A percentile compares a stretch with the other conserved stretches of the same genome.
Conservation (phyloP, 2,329 filamentous ascomycete genomes). For the Metarhizium guizhouense region DNA sequence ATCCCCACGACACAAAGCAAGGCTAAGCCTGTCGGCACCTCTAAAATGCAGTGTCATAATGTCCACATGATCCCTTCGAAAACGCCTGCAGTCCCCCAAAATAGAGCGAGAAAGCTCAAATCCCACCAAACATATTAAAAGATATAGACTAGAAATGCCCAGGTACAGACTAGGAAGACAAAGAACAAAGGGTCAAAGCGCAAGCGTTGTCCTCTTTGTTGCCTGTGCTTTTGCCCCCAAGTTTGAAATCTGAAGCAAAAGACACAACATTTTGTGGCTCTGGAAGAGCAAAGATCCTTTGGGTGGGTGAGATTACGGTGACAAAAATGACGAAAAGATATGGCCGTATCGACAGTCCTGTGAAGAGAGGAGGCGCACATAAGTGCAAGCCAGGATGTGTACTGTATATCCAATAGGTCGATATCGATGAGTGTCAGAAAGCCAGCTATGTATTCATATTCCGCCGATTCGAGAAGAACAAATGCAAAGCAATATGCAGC, state of each 20-base stretch:
- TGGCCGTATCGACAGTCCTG: background rate
- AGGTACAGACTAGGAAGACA: background rate
- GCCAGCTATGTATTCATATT: background rate
- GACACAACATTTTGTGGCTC: background rate
- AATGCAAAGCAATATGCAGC: background rate
- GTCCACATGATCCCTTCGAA: background rate
- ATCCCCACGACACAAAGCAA: background rate
- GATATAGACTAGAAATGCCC: background rate
- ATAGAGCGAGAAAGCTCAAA: background rate
- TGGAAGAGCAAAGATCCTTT: background rate
- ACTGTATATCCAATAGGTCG: background rate
- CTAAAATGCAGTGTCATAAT: background rate
- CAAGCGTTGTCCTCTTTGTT: background rate
- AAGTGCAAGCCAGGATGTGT: background rate
- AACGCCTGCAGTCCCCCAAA: background rate
- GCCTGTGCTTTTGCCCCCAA: background rate
- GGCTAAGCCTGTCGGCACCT: background rate
- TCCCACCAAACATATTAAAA: background rate
- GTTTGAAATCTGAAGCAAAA: background rate
- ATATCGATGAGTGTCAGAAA: background rate
- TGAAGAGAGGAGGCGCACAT: background rate
- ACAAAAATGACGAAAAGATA: background rate
- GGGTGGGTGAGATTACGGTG: background rate
- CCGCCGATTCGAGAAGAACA: background rate
- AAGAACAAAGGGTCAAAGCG: background rate